Evolutionary conservation across 139 green algal genomes (phyloP), one percentile per base, ranked within the genome.

Genomic region (Chlamydomonas applanata): DNA sequence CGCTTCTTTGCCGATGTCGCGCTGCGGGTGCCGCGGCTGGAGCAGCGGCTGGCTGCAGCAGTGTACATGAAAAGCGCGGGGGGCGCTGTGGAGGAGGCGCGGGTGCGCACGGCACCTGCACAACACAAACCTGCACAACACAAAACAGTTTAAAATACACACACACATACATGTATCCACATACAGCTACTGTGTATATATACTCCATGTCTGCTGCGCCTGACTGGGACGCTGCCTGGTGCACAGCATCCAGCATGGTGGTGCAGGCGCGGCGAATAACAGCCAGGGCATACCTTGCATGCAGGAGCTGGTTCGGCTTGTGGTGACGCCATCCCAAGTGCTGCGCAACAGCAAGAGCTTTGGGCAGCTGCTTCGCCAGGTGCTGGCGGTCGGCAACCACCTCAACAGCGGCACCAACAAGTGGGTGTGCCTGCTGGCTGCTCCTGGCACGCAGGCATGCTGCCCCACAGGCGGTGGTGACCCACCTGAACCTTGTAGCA

Each of bases 1-100:
- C 82, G 86, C 17, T 97, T 91, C 82, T 95, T 95, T 73, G 35
- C 87, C 59, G 87, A 93, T 77, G 83, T 97, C 14, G 27, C 29
- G 32, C 63, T 72, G 46, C 27, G 33, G 63, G 88, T 97, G 46
- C 90, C 90, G 5, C 87, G 89, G 36, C 79, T 95, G 49, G 71
- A 82, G 27, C 66, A 92, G 66, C 82, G 92, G 32, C 89, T 97
- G 52, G 63, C 78, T 32, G 85, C 79, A 54, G 82, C 93, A 82
- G 77, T 91, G 24, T 94, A 92, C 69, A 86, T 86, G 25, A 79
- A 83, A 46, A 83, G 78, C 13, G 91, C 88, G 54, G 71, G 62
- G 4, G 54, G 76, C 11, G 83, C 76, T 24, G 68, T 79, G 32
- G 27, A 78, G 13, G 60, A 79, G 44, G 74, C 80, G 52, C 11